Evolutionary conservation across 768 basidiomycete genomes (phyloP), one percentile per base, ranked within the genome.

Genomic region (Imleria badia): DNA sequence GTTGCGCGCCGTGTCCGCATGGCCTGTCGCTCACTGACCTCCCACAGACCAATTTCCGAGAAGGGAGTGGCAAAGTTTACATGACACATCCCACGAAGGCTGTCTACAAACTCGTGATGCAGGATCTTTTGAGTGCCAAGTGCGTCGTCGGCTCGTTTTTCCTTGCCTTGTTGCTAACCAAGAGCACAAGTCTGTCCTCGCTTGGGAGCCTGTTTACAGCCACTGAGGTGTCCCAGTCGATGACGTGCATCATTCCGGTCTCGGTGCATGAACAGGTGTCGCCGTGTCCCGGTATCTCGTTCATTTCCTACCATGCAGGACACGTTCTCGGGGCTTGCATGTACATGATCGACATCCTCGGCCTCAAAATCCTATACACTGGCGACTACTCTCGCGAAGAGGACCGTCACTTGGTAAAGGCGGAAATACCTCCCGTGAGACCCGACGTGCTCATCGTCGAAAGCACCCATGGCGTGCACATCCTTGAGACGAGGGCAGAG

Each of bases 21-120:
- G 15, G n/a, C 33, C 3, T 23, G 7, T 49, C 17, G 26, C n/a
- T 52, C 48, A 23, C 50, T 55, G 11, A 40, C 40, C 20, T 9
- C 34, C 36, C 9, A 29, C 60, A 98, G 96, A 98, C 96, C n/a
- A 98, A 97, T 72, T 98, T 99, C 71, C 78, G 84, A 66, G 92
- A 97, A 67, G 96, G 96, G 19, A 88, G 87, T 54, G 96, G 96
- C 19, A 96, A 95, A 64, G 94, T 98, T 10, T 99, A 98, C 75
- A 99, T 98, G 96, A 98, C 96, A 3, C 92, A 94, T 72, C 93
- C 96, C 2, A 99, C 96, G 12, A 99, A 98, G 72, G 95, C 93
- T 3, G 82, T 98, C 46, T 94, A 98, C 76, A 94, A 94, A 59
- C 91, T 95, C 69, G 94, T 98, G 80, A 98, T 98, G 95, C 93